These are phyloP conservation scores for Capsella bursapastoris DNA, from an alignment of 345 rosid genomes.

Conservation along the genomic window DNA sequence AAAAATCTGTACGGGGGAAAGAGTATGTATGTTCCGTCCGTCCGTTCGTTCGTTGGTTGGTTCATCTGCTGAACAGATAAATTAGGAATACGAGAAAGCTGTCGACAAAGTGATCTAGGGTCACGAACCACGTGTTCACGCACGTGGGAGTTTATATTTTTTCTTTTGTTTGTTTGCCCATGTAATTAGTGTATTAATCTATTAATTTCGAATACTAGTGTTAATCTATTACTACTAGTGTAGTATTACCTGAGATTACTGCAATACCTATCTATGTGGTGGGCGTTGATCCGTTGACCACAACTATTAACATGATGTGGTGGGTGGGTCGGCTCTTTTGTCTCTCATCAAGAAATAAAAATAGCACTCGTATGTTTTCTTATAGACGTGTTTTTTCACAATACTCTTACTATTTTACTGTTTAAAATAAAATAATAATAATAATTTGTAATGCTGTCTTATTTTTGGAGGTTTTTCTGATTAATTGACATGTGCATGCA, in stretches of 20 bases:
- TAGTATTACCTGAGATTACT: constrained; percentile 2
- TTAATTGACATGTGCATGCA: no score
- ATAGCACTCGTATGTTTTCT: constrained; percentile 7
- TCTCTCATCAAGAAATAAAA: background rate
- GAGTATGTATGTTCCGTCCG: constrained; percentile 27
- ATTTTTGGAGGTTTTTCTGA: no score
- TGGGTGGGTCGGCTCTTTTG: background rate
- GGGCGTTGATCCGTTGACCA: constrained; percentile 29
- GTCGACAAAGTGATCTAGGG: constrained; percentile 47
- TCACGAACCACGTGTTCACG: constrained; percentile 55
- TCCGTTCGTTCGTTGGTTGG: no score
- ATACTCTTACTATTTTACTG: no score
- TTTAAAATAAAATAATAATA: no score
- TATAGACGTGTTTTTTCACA: background rate
- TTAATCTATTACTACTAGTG: background rate
- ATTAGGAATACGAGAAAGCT: constrained; percentile 49
- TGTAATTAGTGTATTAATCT: constrained; percentile 23
- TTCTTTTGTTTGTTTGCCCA: background rate
- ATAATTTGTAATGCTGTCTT: no score
- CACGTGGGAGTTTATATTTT: constrained; percentile 49
- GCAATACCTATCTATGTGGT: background rate
- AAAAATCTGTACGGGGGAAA: constrained; percentile 26
- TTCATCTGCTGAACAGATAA: no score
- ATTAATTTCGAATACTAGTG: background rate
- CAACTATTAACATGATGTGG: background rate